Evolutionary conservation across 2,329 filamentous ascomycete species (phyloP), one percentile per base, ranked within the genome.

Genomic region (Tetracladium maxilliforme): DNA sequence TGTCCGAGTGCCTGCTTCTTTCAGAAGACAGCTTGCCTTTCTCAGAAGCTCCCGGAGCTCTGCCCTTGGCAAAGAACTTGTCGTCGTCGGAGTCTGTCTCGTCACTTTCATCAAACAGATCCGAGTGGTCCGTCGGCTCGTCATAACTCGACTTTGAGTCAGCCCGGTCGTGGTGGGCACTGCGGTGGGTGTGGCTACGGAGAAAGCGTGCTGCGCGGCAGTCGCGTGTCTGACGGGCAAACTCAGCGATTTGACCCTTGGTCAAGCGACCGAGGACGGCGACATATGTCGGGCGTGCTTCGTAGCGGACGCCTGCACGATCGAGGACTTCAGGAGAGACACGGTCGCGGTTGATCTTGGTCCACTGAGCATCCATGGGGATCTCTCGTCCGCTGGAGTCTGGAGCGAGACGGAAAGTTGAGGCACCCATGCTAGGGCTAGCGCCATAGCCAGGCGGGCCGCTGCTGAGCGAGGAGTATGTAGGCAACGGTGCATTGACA

Each of bases 241-340:
- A 64, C 6, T 61, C 51, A 12, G 50, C 48, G 19, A 76, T 60
- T 21, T 73, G 43, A 9, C 64, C 57, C 2, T 53, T 54, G 3
- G 51, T 51, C 4, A 74, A 49, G 10, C 60, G 50, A 5, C 70
- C 70, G 0, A 75, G 53, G 4, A 75, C 47, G 9, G 69, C 70
- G 4, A 74, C 66, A 30, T 67, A 74, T 2, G 63, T 57, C 0
- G 66, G 67, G 2, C 64, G 55, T 7, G 68, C 69, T 41, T 73
- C 68, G 36, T 70, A 73, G 7, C 69, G 59, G 13, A 69, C 54
- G 9, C 64, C 58, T 4, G 65, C 64, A 21, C 56, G 49, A 19
- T 59, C 52, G 4, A 74, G 49, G 0, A 70, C 63, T 33, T 70
- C 65, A 5, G 61, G 58, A n/a, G 65, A 70, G 7, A 74, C 55